Base-by-base conservation (phyloP, 2,329 filamentous ascomycete species). In the Epichloe brachyelytri region DNA sequence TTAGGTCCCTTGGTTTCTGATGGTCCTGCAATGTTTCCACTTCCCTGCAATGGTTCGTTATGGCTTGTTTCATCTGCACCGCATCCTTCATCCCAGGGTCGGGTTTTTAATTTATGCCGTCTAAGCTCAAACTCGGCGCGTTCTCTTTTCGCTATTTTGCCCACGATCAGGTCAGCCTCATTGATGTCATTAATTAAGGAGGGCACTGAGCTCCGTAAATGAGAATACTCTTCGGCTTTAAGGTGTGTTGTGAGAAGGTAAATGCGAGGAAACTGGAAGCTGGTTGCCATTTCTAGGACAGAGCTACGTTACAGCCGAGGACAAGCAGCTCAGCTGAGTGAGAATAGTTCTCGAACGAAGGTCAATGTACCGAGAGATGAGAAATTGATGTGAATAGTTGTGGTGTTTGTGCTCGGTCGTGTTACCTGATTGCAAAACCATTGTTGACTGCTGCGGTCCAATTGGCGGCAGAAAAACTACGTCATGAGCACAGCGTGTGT, bases 111-210 rank as follows among this genome's bases (percentile, higher is more conserved):
- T 14, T 80, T 82, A 44, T 79, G 76, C 6, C 79, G 76, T 49
- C 87, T 76, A 54, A 97, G 70, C 66, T 97, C 91, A 58, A 94
- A 82, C 45, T 78, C 73, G 1, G 88, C 88, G 17, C 91, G 77
- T 59, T 80, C 77, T 56, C 79, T 82, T 51, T 79, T 83, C 0
- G 74, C 74, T 36, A 95, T 75, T 57, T 82, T 87, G 2, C 86
- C 88, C 33, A 97, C 64, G 2, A 95, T 73, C 3, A 96, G 65
- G 4, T 78, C 73, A 1, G 88, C 88, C 64, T 91, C 85, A 14
- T 73, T 71, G 49, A 85, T 71, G 63, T 91, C 79, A 53, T 84
- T 83, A 0, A 87, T 90, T 49, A 93, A 63, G 0, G 74, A 75
- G 4, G 76, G 71, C 10, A 94, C 77, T 20, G 74, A 74, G 26